These are phyloP conservation scores for Amanita jacksonii DNA, from an alignment of 768 basidiomycete genomes.

Conservation along the genomic window DNA sequence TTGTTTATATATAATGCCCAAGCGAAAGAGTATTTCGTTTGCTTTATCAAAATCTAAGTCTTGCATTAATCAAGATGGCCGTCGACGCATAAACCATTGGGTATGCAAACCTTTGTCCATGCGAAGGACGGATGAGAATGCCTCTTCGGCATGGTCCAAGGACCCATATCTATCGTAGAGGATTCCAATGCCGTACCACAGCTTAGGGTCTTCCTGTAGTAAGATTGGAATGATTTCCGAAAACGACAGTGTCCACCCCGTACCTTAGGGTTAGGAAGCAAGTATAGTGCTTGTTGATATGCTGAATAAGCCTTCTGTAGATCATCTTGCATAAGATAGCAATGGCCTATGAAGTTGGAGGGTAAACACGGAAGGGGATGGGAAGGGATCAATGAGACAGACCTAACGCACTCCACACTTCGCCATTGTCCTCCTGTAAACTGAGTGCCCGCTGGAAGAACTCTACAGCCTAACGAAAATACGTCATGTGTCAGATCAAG, in stretches of 20 bases:
- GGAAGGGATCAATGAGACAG: conserved; percentile 20
- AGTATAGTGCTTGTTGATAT: conserved; percentile 95
- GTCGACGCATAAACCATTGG: conserved; percentile 13
- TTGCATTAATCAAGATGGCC: conserved; percentile 21
- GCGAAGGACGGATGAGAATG: conserved; percentile 88
- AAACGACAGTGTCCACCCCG: conserved; percentile 13
- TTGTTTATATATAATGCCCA: conserved; percentile 99
- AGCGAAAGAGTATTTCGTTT: conserved; percentile 95
- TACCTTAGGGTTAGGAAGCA: conserved; percentile 92
- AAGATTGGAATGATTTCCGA: conserved; percentile 7
- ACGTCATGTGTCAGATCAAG: conserved; percentile 29
- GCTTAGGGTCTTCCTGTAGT: conserved; percentile 82
- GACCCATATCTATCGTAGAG: conserved; percentile 98
- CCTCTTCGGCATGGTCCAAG: conserved; percentile 97
- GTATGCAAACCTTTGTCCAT: conserved; percentile 87
- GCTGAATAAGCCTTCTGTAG: conserved; percentile 97
- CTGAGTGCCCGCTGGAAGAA: conserved; percentile 90
- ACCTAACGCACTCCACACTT: conserved; percentile 97
- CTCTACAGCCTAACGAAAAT: conserved; percentile 72
- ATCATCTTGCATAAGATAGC: conserved; percentile 99
- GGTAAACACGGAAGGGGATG: too few species aligned
- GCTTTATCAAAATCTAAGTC: conserved; percentile 92
- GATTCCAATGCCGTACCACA: conserved; percentile 99
- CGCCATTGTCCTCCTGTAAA: conserved; percentile 93
- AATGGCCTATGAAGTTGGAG: conserved; percentile 56